Evolutionary conservation across 2,329 filamentous ascomycete genomes (phyloP), one percentile per base, ranked within the genome.

Genomic region (Paecilomyces formosus): DNA sequence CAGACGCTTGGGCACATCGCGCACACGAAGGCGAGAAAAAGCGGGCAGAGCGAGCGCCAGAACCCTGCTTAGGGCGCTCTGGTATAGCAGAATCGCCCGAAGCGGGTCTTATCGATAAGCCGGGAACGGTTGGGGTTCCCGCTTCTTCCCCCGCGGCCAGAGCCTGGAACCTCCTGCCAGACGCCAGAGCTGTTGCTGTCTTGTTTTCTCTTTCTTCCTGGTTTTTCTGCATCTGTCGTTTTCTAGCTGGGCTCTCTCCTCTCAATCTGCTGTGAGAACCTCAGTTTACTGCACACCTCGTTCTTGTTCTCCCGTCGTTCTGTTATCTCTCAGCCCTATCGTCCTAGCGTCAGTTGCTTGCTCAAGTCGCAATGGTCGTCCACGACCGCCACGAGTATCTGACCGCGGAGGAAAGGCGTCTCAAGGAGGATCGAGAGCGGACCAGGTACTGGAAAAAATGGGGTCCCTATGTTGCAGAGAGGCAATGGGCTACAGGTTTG

Each of bases 401-500:
- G 71, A 92, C 89, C 61, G 87, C 89, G 75, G 93, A 97, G 78
- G 93, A 97, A 81, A 89, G 88, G 75, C 88, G 94, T 55, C 83
- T 97, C 66, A 88, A 88, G 71, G 86, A 96, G 71, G 93, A 97
- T 76, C 85, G 87, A 60, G 85, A 93, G 64, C 87, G 88, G 63
- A 84, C 78, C 64, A 93, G 90, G 74, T 97, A 97, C 80, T 97
- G 93, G 93, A 97, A 97, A 85, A 91, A 88, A 85, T 97, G 92
- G 92, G 93, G 93, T 57, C 88, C 92, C 24, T 97, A 97, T 71
- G 88, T 96, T 67, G 86, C 92, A 57, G 93, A 97, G 79, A 83
- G 92, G 71, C 92, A 97, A 79, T 97, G 93, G 93, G 92, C 92
- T 59, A 96, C 92, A 65, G 92, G 90, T 89, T 78, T 72, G 84